Evolutionary conservation across 2,329 filamentous ascomycete genomes (phyloP), one percentile per base, ranked within the genome.

Genomic region (Hypomyces rosellus): DNA sequence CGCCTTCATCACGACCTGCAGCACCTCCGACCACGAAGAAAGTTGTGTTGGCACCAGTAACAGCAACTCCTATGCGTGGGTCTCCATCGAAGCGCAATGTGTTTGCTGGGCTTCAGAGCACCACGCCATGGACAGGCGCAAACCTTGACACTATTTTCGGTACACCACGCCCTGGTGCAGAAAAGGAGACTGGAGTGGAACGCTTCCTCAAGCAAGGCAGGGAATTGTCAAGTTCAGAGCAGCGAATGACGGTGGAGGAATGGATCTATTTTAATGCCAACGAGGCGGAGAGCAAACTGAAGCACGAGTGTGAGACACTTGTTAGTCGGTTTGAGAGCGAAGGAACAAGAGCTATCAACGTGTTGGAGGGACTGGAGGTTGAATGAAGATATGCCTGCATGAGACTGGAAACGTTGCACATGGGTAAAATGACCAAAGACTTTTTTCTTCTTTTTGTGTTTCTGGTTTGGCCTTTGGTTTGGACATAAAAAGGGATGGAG

Each of bases 181-280:
- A 77, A 40, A 77, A 77, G 60, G 77, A 84, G 57, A 82, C 80
- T 49, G 67, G 69, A 0, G 71, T 72, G 2, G 71, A 71, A 15
- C 67, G 70, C 9, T 70, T 81, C 22, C 64, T 85, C 14, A 74
- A 72, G 50, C 73, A 76, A 37, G 82, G 80, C 12, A 75, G 75
- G 1, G 79, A 79, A 13, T 69, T 99, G 48, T 85, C 80, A 2
- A 86, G 78, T 48, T 80, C 84, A 0, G 93, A 97, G 72, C 90
- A 86, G 73, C 75, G 78, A 36, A 96, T 99, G 91, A 92, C 84
- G 5, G 89, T 97, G 0, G 89, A 96, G 66, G 84, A 96, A 67
- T 99, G 92, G 89, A 86, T 99, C 37, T 75, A 84, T 51, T 80
- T 85, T 68, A 91, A 93, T 58, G 93, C 93, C 0, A 78, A 79